Evolutionary conservation across 495 filamentous ascomycete species (phyloP), one percentile per base, ranked within the genome.

Genomic region (Hyaloscypha variabilis): DNA sequence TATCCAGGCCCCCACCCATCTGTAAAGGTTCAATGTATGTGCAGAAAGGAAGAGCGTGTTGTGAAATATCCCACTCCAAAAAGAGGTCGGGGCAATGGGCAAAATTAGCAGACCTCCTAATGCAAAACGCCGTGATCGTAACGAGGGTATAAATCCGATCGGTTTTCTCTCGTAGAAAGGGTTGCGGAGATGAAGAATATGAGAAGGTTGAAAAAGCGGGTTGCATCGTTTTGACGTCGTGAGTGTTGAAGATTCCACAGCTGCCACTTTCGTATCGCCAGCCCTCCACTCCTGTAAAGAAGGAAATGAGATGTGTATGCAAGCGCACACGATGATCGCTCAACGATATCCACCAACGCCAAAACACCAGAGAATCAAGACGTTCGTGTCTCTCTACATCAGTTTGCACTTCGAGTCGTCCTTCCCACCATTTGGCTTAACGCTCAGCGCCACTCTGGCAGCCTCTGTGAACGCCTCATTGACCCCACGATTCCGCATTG

Each of bases 381-480:
- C 34, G 8, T 26, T 57, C 58, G 13, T n/a, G 28, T 31, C 34
- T 60, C 46, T 54, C 80, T 76, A 88, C 84, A 89, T 86, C 42
- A 89, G 75, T 50, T 63, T 69, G 70, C 87, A 89, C 67, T 84
- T 87, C 31, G 75, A 77, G 17, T 78, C 77, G 51, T 81, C 81
- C 67, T 83, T 82, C 23, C 74, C 74, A 10, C 77, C 78, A 59
- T 83, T 81, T 62, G 83, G 83, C 77, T 93, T 97, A 49, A 97
- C 95, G 25, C 90, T 90, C 28, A 99, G 80, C 8, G 95, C 95
- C n/a, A 98, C 95, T 71, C 96, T 89, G 52, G 95, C 96, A 42
- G 95, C 95, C 80, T 99, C 95, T 52, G 96, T 97, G 74, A 99
- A 99, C 36, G 95, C 96, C 76, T 99, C 95, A 74, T 97, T 95